Conservation (phyloP, 257 asterid species). For the Nicotiana paniculata region DNA sequence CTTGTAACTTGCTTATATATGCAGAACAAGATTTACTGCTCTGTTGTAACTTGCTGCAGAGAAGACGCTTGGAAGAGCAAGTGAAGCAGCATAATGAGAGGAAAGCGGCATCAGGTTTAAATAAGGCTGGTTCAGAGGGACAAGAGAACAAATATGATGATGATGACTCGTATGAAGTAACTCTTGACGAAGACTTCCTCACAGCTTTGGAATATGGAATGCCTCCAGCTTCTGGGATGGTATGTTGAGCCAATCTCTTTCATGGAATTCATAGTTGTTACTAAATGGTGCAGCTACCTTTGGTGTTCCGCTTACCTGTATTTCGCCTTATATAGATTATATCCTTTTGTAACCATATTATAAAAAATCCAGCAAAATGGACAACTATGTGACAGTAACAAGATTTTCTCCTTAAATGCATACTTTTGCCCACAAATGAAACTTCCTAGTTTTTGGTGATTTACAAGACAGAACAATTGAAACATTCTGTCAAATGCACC, state of each 20-base stretch:
- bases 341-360: too few relatives aligned
- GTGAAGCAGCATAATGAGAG: conserved; percentile 81
- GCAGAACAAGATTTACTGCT: background rate
- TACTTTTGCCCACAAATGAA: background rate
- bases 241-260: conserved; percentile 15
- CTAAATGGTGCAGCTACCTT: background rate
- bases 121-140: conserved; percentile 17
- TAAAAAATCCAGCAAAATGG: too few relatives aligned
- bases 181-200: conserved; percentile 82
- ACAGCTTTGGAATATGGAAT: conserved; percentile 95
- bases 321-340: too few relatives aligned
- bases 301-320: background rate
- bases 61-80: conserved; percentile 87
- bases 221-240: conserved; percentile 99
- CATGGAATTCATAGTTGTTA: background rate
- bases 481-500: background rate
- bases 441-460: background rate
- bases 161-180: conserved; percentile 71
- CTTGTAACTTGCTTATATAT: background rate
- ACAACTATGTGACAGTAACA: too few relatives aligned
- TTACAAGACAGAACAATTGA: background rate
- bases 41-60: conserved; percentile 36
- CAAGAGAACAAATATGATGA: conserved; percentile 39
- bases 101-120: conserved; percentile 34
- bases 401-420: background rate